These are phyloP conservation scores for Penicillium sp. DNA, from an alignment of 2,329 filamentous ascomycete species.

Conservation along the genomic window DNA sequence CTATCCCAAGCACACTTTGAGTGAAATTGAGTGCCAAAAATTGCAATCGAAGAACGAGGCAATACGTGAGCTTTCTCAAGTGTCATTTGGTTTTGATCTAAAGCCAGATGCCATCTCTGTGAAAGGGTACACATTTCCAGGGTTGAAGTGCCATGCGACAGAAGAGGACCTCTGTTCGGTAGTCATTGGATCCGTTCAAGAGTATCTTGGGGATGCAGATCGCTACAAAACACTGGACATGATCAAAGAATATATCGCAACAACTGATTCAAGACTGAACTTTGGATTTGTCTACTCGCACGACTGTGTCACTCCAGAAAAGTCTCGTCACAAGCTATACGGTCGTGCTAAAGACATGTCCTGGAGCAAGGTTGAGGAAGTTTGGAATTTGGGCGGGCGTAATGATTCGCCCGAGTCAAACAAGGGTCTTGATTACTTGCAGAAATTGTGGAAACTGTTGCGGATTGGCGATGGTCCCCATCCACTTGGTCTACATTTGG, in stretches of 20 bases:
- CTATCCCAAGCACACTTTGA: too few species aligned
- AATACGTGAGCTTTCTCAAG: not conserved
- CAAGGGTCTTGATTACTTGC: not conserved
- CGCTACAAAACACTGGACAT: too few species aligned
- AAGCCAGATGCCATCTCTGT: not conserved
- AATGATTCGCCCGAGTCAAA: not conserved
- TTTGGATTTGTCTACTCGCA: not conserved
- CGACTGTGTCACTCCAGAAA: not conserved
- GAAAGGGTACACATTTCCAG: not conserved
- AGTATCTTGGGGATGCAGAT: too few species aligned
- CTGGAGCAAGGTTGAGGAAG: not conserved
- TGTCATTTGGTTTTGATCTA: not conserved
- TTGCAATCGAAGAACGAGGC: too few species aligned
- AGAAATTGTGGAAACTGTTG: not conserved
- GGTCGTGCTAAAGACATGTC: not conserved
- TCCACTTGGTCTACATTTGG: not conserved
- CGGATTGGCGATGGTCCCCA: not conserved
- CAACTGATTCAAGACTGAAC: too few species aligned
- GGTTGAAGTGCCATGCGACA: not conserved
- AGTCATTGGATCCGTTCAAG: too few species aligned
- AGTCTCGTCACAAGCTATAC: not conserved
- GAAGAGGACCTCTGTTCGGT: not conserved
- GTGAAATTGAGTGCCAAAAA: too few species aligned
- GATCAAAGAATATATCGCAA: too few species aligned
- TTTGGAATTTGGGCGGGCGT: not conserved